Evolutionary conservation across 2,329 filamentous ascomycete species (phyloP).

Genomic region (Colletotrichum limetticola): DNA sequence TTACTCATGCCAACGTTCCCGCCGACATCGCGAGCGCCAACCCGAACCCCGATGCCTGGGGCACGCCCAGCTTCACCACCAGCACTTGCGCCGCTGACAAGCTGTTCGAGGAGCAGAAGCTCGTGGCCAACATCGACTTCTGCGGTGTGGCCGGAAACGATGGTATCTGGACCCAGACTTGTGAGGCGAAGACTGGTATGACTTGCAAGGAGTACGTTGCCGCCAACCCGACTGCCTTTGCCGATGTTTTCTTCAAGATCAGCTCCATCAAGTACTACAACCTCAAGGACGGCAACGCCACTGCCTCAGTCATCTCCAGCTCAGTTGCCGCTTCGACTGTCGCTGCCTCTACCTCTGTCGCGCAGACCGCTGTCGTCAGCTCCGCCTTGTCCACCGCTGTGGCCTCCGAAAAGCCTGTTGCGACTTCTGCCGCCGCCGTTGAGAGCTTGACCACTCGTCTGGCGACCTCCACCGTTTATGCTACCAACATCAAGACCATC

Average conservation of each 20-base stretch:
- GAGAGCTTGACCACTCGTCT: constrained; percentile 25
- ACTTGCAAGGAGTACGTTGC: constrained; percentile 51
- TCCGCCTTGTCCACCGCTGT: background rate
- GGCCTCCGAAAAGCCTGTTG: background rate
- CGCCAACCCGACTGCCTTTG: constrained; percentile 47
- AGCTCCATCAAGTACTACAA: constrained; percentile 46
- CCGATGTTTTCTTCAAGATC: constrained; percentile 59
- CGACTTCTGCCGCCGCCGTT: background rate
- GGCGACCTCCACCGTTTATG: constrained; percentile 31
- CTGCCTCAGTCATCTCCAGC: background rate
- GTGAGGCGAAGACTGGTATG: constrained; percentile 37
- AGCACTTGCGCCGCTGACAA: constrained; percentile 41
- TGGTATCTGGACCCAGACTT: constrained; percentile 42
- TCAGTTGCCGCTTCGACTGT: background rate
- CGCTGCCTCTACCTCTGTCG: background rate
- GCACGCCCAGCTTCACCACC: constrained; percentile 40
- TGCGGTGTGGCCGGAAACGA: constrained; percentile 72
- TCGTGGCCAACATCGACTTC: constrained; percentile 58
- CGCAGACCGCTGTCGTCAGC: background rate
- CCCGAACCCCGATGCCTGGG: constrained; percentile 41
- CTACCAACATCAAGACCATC: constrained; percentile 35
- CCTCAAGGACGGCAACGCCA: constrained; percentile 34
- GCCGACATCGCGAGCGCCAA: constrained; percentile 52
- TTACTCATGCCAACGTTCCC: constrained; percentile 66
- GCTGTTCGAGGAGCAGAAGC: constrained; percentile 42